These are phyloP conservation scores for Penicillium janthinellum DNA, from an alignment of 2,329 filamentous ascomycete species.

Conservation along the genomic window DNA sequence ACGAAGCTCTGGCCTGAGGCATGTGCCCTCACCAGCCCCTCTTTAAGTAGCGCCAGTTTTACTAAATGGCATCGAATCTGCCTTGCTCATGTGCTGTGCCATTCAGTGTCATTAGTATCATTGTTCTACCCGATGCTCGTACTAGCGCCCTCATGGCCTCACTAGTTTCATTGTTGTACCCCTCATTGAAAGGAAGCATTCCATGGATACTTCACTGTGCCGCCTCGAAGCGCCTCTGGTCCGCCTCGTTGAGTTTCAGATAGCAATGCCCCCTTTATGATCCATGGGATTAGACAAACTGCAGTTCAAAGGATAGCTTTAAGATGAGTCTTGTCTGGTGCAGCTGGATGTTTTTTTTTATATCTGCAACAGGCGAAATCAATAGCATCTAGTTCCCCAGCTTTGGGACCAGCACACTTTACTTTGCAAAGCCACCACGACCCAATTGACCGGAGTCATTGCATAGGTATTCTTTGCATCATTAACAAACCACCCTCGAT, in stretches of 20 bases:
- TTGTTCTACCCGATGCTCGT: background rate
- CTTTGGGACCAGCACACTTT: background rate
- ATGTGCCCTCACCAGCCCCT: background rate
- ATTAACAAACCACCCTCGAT: background rate
- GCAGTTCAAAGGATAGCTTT: background rate
- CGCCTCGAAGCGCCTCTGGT: background rate
- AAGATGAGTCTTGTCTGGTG: background rate
- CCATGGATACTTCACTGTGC: background rate
- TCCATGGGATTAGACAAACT: too few species aligned
- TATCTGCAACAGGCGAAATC: background rate
- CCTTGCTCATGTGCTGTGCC: too few species aligned
- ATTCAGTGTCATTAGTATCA: background rate
- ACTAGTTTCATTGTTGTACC: background rate
- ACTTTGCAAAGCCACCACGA: background rate
- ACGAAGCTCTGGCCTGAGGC: too few species aligned
- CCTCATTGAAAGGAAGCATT: background rate
- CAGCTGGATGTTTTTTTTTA: background rate
- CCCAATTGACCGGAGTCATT: background rate
- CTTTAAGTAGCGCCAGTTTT: background rate
- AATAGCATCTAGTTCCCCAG: background rate
- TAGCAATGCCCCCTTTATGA: too few species aligned
- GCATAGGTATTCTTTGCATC: slow-evolving; percentile 13
- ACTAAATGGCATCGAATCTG: background rate
- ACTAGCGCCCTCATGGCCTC: background rate
- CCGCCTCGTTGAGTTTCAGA: background rate